A percentile compares a stretch with the other conserved stretches of the same genome.
phyloP scores from a whole-genome alignment of 371 early-diverging fungal species.

The Batkoa obscura region DNA sequence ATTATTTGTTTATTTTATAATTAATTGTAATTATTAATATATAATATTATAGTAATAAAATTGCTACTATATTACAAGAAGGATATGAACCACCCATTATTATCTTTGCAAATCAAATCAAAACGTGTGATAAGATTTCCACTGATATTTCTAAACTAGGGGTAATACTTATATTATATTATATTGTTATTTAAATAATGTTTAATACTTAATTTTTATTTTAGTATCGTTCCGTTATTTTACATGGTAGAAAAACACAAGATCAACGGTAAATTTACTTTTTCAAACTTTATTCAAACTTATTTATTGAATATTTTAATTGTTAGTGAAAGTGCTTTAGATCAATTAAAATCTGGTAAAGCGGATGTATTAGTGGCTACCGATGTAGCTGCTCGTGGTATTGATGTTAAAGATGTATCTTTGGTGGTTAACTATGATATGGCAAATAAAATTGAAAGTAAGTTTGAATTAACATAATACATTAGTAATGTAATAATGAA shows the following conservation, averaged over 20 bases:
- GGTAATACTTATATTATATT: constrained; percentile 20
- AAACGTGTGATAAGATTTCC: constrained; percentile 54
- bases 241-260: constrained; percentile 93
- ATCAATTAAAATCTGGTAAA: constrained; percentile 13
- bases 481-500: constrained; percentile 11
- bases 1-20: neutral
- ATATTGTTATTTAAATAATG: neutral
- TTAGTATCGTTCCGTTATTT: constrained; percentile 43
- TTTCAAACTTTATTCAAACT: neutral
- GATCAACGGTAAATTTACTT: constrained; percentile 52
- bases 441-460: constrained; percentile 86
- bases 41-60: constrained; percentile 25
- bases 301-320: too few species aligned
- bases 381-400: constrained; percentile 88
- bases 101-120: constrained; percentile 94
- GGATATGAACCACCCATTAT: constrained; percentile 74
- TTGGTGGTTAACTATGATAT: constrained; percentile 96
- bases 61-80: constrained; percentile 57
- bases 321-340: constrained; percentile 3
- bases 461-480: neutral
- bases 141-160: constrained; percentile 49
- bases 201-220: constrained; percentile 6
- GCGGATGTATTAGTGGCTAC: constrained; percentile 71
- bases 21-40: neutral
- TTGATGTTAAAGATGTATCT: constrained; percentile 94